phyloP scores from a whole-genome alignment of 148 eudicot genomes.

The Fallopia convolvulus region DNA sequence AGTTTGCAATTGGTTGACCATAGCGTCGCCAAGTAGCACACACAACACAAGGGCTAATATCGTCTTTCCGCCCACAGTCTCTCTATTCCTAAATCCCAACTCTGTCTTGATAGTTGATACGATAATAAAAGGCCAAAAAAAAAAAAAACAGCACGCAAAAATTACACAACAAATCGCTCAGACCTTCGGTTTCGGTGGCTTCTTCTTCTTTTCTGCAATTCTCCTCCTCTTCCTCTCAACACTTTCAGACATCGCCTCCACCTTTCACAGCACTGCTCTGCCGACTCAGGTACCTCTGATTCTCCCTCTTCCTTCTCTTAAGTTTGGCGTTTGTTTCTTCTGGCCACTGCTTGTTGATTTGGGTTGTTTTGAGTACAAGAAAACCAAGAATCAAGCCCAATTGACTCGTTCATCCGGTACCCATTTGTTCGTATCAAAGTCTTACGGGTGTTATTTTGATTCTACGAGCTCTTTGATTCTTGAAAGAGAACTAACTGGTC shows the following conservation, averaged over 20 bases:
- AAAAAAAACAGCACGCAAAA: neutral
- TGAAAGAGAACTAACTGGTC: neutral
- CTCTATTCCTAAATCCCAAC: neutral
- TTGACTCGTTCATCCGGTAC: neutral
- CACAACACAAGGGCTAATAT: neutral
- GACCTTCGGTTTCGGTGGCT: neutral
- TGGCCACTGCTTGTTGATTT: neutral
- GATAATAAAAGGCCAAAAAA: neutral
- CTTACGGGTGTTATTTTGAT: neutral
- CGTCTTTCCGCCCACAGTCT: neutral
- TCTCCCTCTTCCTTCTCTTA: neutral
- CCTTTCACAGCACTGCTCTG: neutral
- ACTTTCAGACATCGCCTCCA: neutral
- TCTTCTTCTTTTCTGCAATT: neutral
- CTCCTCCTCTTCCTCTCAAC: neutral
- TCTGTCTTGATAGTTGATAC: too few relatives aligned
- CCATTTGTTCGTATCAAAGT: neutral
- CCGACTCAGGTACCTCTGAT: neutral
- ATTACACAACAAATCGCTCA: slow-evolving; percentile 1
- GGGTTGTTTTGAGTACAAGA: slow-evolving; percentile 4
- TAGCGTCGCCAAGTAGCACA: neutral
- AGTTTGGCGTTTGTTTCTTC: neutral
- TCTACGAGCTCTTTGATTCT: neutral
- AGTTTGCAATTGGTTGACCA: slow-evolving; percentile 2
- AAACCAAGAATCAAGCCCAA: slow-evolving; percentile 1